Percentiles rank a stretch among this genome's conserved stretches.
These are phyloP conservation scores for Pelargonium australe DNA, from an alignment of 441 rosid genomes.

Conservation along the genomic window DNA sequence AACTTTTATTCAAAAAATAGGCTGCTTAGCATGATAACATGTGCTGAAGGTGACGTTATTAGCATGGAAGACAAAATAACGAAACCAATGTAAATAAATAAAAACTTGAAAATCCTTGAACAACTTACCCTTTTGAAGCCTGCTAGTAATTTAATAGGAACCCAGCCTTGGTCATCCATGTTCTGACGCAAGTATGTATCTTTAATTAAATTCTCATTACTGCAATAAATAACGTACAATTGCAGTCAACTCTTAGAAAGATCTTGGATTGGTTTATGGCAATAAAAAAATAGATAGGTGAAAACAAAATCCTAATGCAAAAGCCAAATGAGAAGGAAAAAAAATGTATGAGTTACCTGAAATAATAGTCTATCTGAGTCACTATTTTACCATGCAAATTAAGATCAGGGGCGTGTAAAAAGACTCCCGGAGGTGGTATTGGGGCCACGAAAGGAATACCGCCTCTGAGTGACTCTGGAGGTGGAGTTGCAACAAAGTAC, in stretches of 20 bases:
- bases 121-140: slow-evolving; percentile 69
- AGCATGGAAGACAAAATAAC: slow-evolving; percentile 17
- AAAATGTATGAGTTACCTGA: slow-evolving; percentile 49
- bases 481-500: slow-evolving; percentile 41
- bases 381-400: slow-evolving; percentile 49
- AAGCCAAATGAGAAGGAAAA: slow-evolving; percentile 10
- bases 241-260: slow-evolving; percentile 23
- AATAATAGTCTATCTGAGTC: slow-evolving; percentile 70
- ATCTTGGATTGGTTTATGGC: not conserved
- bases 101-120: slow-evolving; percentile 6
- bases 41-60: slow-evolving; percentile 5
- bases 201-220: slow-evolving; percentile 68
- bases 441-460: slow-evolving; percentile 34
- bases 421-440: slow-evolving; percentile 41
- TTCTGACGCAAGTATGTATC: slow-evolving; percentile 71
- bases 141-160: slow-evolving; percentile 57
- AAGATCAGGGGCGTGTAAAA: slow-evolving; percentile 40
- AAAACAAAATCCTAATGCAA: not conserved
- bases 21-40: not conserved
- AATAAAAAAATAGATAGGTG: slow-evolving; percentile 8
- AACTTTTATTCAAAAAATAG: not conserved
- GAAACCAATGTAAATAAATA: slow-evolving; percentile 12
- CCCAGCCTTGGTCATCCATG: slow-evolving; percentile 96
- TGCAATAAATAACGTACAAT: slow-evolving; percentile 37
- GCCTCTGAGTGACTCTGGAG: slow-evolving; percentile 37